These are phyloP conservation scores for Avena eriantha DNA, from an alignment of 176 grass and related monocot genomes.

Conservation along the genomic window DNA sequence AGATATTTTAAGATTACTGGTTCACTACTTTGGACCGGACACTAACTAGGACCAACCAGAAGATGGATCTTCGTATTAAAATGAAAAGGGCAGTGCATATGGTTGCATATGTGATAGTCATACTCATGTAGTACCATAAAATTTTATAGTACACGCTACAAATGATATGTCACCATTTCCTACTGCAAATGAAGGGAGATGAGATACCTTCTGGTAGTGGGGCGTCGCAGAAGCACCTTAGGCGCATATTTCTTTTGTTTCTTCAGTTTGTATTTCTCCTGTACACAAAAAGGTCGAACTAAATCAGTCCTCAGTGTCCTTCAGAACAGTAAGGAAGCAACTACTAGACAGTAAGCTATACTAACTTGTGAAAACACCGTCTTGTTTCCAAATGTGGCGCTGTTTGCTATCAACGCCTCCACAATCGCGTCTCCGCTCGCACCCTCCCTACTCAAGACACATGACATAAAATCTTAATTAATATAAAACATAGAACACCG, in stretches of 20 bases:
- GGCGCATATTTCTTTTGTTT: constrained; percentile 99
- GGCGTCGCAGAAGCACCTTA: constrained; percentile 87
- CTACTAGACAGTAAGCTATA: background rate
- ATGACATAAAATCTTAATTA: background rate
- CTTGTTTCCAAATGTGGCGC: constrained; percentile 85
- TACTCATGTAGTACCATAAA: background rate
- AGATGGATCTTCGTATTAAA: background rate
- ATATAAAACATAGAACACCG: background rate
- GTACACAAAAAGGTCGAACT: constrained; percentile 1
- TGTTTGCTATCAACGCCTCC: constrained; percentile 93
- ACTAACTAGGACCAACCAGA: background rate
- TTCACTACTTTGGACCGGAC: background rate
- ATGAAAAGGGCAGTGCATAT: constrained; percentile 1
- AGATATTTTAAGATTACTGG: background rate
- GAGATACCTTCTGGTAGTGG: constrained; percentile 73
- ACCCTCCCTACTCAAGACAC: constrained; percentile 59
- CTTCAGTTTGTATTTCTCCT: constrained; percentile 99
- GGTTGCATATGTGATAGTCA: background rate
- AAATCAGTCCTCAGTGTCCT: constrained; percentile 19
- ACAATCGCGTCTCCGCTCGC: constrained; percentile 82
- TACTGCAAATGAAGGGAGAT: background rate
- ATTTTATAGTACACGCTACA: background rate
- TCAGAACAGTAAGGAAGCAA: background rate
- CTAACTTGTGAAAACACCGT: constrained; percentile 86
- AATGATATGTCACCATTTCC: background rate